Conservation (phyloP, 108 stramenopile species). For the Cyclostephanos tholiformis region DNA sequence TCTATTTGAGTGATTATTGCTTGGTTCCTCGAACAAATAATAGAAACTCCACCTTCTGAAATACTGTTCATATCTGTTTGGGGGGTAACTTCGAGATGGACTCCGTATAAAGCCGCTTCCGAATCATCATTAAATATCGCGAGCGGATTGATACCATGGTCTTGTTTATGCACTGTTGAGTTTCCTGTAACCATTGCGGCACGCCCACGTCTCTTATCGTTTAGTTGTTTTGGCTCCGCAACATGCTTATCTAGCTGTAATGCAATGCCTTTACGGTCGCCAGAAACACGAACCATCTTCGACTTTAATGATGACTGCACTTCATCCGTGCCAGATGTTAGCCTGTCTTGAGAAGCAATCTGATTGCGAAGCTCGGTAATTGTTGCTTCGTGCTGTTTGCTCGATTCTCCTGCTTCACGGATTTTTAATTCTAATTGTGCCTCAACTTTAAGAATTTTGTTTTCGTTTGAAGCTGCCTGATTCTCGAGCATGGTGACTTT, state of each 20-base stretch:
- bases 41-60: slow-evolving; percentile 7
- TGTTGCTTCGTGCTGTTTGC: slow-evolving; percentile 19
- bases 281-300: slow-evolving; percentile 15
- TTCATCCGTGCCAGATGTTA: slow-evolving; percentile 15
- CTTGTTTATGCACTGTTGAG: not conserved
- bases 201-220: not conserved
- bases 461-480: slow-evolving; percentile 17
- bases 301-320: slow-evolving; percentile 15
- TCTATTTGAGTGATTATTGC: slow-evolving; percentile 13
- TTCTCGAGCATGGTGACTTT: slow-evolving; percentile 11
- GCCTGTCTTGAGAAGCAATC: slow-evolving; percentile 9
- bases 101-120: not conserved
- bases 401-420: slow-evolving; percentile 13
- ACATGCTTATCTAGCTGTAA: slow-evolving; percentile 9
- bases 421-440: slow-evolving; percentile 26
- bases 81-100: not conserved
- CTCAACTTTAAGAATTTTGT: slow-evolving; percentile 20
- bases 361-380: slow-evolving; percentile 12
- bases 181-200: not conserved
- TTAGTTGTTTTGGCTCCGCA: slow-evolving; percentile 7
- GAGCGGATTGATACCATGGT: not conserved
- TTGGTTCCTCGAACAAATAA: slow-evolving; percentile 14
- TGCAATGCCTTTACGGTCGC: slow-evolving; percentile 25
- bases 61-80: slow-evolving; percentile 17
- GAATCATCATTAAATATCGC: not conserved